phyloP scores from a whole-genome alignment of 2,329 filamentous ascomycete species.

The Colletotrichum noveboracense region DNA sequence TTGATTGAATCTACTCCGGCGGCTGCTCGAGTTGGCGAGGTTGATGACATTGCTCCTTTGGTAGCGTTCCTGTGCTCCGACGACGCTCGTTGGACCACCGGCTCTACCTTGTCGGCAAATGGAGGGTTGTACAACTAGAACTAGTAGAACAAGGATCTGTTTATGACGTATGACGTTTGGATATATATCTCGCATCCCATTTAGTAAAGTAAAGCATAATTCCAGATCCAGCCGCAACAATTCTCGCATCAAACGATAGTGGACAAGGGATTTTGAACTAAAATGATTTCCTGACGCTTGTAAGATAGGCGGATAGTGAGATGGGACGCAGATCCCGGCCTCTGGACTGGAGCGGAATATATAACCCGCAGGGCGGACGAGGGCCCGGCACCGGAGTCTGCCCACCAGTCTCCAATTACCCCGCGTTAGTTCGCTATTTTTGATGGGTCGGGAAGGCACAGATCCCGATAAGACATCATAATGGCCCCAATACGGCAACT shows the following conservation, averaged over 20 bases:
- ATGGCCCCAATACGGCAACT: neutral
- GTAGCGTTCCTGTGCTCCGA: constrained; percentile 35
- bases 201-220: neutral
- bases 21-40: constrained; percentile 31
- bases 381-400: neutral
- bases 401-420: neutral
- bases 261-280: neutral
- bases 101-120: constrained; percentile 31
- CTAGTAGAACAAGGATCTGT: neutral
- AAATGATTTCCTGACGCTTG: neutral
- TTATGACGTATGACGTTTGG: neutral
- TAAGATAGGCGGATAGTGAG: neutral
- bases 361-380: neutral
- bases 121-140: constrained; percentile 29
- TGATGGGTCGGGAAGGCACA: neutral
- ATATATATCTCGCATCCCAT: neutral
- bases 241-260: neutral
- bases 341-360: neutral
- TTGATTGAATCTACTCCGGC: constrained; percentile 35
- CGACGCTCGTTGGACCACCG: constrained; percentile 34
- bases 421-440: neutral
- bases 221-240: neutral
- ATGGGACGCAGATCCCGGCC: neutral
- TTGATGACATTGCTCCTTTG: constrained; percentile 34
- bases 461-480: neutral